A percentile compares a stretch with the other conserved stretches of the same genome.
Conservation (phyloP, 257 asterid species). For the Nicotiana noctiflora region DNA sequence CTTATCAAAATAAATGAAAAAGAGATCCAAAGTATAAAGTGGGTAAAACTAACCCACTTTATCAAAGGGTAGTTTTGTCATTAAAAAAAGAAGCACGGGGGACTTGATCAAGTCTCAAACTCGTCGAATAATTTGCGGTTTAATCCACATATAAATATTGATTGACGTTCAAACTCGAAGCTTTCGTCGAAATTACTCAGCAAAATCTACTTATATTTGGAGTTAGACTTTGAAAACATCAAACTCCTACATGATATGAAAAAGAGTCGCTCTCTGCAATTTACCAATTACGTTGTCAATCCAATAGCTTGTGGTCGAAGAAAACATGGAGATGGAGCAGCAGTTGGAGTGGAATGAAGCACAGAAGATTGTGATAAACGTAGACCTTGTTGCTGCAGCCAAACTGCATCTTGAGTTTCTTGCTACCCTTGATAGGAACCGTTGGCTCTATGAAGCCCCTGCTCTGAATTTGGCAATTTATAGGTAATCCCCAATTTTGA, state of each 20-base stretch:
- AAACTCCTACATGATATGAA: neutral
- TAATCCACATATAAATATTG: neutral
- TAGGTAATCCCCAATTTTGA: constrained; percentile 33
- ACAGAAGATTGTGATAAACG: constrained; percentile 52
- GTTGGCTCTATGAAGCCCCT: constrained; percentile 73
- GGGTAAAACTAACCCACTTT: too few species aligned
- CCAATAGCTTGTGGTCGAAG: neutral
- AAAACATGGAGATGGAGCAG: constrained; percentile 53
- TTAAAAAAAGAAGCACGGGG: neutral
- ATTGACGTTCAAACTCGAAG: neutral
- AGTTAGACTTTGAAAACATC: neutral
- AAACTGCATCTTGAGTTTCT: constrained; percentile 72
- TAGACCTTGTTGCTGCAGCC: constrained; percentile 79
- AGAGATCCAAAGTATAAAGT: too few species aligned
- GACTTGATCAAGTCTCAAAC: neutral
- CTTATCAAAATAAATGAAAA: too few species aligned
- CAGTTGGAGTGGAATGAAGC: constrained; percentile 83
- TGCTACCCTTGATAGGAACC: constrained; percentile 71
- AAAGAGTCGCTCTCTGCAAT: neutral
- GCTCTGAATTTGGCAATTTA: constrained; percentile 58
- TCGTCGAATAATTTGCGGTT: neutral
- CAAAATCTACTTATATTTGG: neutral
- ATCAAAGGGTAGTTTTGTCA: neutral
- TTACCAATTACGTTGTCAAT: neutral
- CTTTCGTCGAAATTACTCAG: neutral